Conservation (phyloP, 169 alveolate species). For the Cryptosporidium sp. region DNA sequence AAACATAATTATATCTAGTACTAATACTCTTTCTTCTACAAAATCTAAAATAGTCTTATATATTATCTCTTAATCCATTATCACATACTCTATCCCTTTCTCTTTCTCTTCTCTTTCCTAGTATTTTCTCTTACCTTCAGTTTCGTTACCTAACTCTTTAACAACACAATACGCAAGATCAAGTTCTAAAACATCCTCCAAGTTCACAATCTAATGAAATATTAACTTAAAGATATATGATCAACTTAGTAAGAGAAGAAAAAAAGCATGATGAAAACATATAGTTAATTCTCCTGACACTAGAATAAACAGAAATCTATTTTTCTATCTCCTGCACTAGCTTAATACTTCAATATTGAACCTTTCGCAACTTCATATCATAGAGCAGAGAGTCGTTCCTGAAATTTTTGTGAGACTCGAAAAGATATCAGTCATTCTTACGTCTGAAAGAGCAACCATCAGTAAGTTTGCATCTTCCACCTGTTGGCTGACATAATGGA, state of each 20-base stretch:
- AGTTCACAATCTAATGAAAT: neutral
- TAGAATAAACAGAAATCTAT: constrained; percentile 18
- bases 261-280: constrained; percentile 1
- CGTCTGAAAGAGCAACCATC: constrained; percentile 96
- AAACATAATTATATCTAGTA: neutral
- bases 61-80: neutral
- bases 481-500: constrained; percentile 96
- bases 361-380: constrained; percentile 36
- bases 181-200: too few relatives aligned
- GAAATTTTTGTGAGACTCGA: neutral
- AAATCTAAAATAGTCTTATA: too few relatives aligned
- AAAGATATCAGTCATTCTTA: constrained; percentile 84
- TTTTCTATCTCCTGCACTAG: constrained; percentile 17
- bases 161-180: too few relatives aligned
- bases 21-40: neutral
- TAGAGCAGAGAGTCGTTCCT: constrained; percentile 23
- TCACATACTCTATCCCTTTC: neutral
- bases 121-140: neutral
- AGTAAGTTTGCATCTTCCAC: constrained; percentile 96
- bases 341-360: neutral
- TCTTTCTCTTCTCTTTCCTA: neutral
- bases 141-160: too few relatives aligned
- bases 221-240: neutral
- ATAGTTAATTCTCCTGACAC: constrained; percentile 36
- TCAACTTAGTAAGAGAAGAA: neutral